Percentiles rank a stretch among this genome's conserved stretches.
These are phyloP conservation scores for Limnanthes douglasii DNA, from an alignment of 345 rosid genomes.

Conservation along the genomic window DNA sequence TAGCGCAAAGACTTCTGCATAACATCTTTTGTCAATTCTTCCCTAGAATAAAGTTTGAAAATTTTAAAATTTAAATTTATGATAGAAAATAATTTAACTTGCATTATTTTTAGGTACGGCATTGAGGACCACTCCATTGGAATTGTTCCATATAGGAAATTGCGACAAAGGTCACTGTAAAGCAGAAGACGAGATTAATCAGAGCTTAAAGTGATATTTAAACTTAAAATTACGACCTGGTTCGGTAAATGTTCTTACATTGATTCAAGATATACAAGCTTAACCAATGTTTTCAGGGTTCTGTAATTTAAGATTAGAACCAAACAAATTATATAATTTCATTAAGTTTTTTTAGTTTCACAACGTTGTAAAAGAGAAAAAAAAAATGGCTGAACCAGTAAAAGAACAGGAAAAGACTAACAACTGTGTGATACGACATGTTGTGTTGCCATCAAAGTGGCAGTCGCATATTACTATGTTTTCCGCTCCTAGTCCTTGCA, in stretches of 20 bases:
- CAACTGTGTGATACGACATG: constrained; percentile 12
- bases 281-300: constrained; percentile 19
- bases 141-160: constrained; percentile 39
- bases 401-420: constrained; percentile 2
- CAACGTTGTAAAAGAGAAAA: neutral
- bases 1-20: constrained; percentile 29
- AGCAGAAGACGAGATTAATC: too few species aligned
- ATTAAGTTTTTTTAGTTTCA: too few species aligned
- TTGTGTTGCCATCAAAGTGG: neutral
- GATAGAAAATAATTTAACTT: too few species aligned
- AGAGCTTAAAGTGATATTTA: too few species aligned
- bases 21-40: too few species aligned
- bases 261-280: constrained; percentile 32
- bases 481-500: neutral
- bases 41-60: constrained; percentile 1
- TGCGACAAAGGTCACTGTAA: constrained; percentile 45
- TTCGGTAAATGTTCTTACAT: constrained; percentile 30
- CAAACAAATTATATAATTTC: too few species aligned
- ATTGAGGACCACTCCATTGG: constrained; percentile 49
- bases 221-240: too few species aligned
- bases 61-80: too few species aligned
- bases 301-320: too few species aligned
- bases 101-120: constrained; percentile 26
- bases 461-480: constrained; percentile 4
- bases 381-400: neutral